Percentiles rank a stretch among this genome's conserved stretches.
phyloP scores from a whole-genome alignment of 371 early-diverging fungal species.

The Mucor saturninus region DNA sequence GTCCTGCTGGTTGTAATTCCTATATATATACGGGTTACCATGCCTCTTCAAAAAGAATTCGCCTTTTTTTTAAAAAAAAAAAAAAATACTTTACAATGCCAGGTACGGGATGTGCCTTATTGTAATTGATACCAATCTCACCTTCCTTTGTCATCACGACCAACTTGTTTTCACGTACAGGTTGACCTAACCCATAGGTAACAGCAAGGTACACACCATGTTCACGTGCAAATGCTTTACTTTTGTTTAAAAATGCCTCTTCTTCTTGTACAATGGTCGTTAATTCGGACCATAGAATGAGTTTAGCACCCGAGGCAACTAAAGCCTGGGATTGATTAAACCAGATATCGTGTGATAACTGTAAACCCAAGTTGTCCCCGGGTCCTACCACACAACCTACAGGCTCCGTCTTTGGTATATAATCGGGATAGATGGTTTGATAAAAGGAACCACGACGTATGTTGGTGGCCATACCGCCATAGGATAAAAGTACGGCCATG shows the following conservation, averaged over 20 bases:
- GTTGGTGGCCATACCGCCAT: slow-evolving; percentile 34
- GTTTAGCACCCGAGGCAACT: slow-evolving; percentile 37
- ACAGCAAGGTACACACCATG: slow-evolving; percentile 49
- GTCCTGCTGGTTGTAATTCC: slow-evolving; percentile 48
- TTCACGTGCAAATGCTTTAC: slow-evolving; percentile 38
- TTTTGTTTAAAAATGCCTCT: slow-evolving; percentile 29
- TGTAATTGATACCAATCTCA: slow-evolving; percentile 51
- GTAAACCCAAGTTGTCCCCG: slow-evolving; percentile 13
- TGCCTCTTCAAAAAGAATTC: too few relatives aligned
- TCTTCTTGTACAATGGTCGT: slow-evolving; percentile 30
- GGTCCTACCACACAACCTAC: slow-evolving; percentile 47
- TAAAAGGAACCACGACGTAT: slow-evolving; percentile 37
- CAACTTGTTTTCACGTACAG: slow-evolving; percentile 47
- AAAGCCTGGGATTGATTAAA: slow-evolving; percentile 22
- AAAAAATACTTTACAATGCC: slow-evolving; percentile 32
- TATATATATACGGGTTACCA: neutral
- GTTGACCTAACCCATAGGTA: slow-evolving; percentile 36
- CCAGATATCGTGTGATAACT: slow-evolving; percentile 33
- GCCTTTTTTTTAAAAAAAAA: neutral
- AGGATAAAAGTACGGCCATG: slow-evolving; percentile 15
- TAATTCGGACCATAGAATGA: slow-evolving; percentile 57
- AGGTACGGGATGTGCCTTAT: slow-evolving; percentile 61
- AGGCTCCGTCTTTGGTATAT: slow-evolving; percentile 33
- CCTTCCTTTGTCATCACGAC: slow-evolving; percentile 54
- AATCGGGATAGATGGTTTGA: slow-evolving; percentile 32